These are phyloP conservation scores for Gliomastix tumulicola DNA, from an alignment of 2,329 filamentous ascomycete species.

Conservation along the genomic window DNA sequence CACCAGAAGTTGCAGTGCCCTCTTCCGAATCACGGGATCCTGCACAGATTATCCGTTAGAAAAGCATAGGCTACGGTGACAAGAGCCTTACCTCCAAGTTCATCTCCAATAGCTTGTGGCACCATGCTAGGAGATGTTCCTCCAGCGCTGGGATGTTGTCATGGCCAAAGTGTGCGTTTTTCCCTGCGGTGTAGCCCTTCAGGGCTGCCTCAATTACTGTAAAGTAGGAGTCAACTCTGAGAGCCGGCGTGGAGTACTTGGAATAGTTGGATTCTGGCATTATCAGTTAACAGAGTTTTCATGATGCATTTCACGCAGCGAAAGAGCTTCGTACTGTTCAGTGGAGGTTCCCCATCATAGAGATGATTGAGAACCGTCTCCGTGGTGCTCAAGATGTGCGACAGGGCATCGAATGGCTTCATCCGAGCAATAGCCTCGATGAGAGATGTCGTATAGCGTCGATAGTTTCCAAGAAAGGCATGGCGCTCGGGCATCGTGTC, in stretches of 20 bases:
- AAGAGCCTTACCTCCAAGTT: constrained; percentile 62
- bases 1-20: constrained; percentile 74
- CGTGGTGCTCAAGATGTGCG: constrained; percentile 76
- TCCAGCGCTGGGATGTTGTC: constrained; percentile 44
- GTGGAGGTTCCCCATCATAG: constrained; percentile 62
- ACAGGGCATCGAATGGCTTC: constrained; percentile 76
- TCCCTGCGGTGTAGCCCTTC: constrained; percentile 84
- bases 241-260: constrained; percentile 63
- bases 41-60: too few relatives aligned
- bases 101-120: constrained; percentile 61
- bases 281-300: constrained; percentile 1
- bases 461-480: constrained; percentile 91
- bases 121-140: constrained; percentile 64
- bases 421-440: constrained; percentile 82
- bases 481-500: constrained; percentile 92
- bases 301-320: background rate
- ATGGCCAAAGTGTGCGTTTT: constrained; percentile 20
- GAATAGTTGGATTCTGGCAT: constrained; percentile 47
- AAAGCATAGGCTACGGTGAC: too few relatives aligned
- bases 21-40: constrained; percentile 78
- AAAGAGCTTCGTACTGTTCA: constrained; percentile 51
- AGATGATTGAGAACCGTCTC: constrained; percentile 68
- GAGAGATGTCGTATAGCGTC: constrained; percentile 79
- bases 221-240: constrained; percentile 83
- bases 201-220: constrained; percentile 83